Base-by-base conservation (phyloP, 495 filamentous ascomycete species). In the Xylaria cubensis region DNA sequence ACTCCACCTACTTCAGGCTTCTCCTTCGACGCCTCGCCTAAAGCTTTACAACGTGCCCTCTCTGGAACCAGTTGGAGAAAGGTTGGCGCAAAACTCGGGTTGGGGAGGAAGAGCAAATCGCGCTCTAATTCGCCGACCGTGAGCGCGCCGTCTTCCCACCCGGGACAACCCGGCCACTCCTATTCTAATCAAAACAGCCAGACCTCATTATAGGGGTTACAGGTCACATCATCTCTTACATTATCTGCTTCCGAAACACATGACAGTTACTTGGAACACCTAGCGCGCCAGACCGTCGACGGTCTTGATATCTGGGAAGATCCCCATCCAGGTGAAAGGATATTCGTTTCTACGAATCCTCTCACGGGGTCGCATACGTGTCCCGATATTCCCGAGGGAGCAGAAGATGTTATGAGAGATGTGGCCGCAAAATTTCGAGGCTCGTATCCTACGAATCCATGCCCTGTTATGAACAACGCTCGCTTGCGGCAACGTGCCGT, bases 1-100 rank as follows among this genome's bases (percentile, higher is more conserved):
- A 95, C 94, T 6, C 94, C 94, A 10, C 93, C 94, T 7, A 92
- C 90, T 26, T 86, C 85, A 0, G 84, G 89, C 83, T 88, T 78
- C 85, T 88, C 80, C 73, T 88, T 81, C 80, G 83, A 75, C 75
- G 83, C 79, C 72, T 86, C 77, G 59, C 89, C 75, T 55, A 83
- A 72, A 74, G 85, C 77, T 83, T 84, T 84, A 78, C 91, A 85
- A 21, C 77, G 81, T 42, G 83, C 76, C 79, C 85, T 83, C 74
- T 82, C 78, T 82, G 88, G 75, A n/a, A 89, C 83, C 71, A 84
- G 88, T 69, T 97, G 93, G 93, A 96, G 94, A 84, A 95, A 94
- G 82, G 92, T 95, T 89, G 89, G 92, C 12, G 90, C 89, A 65
- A 93, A 91, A 80, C 80, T 97, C 32, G 91, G 92, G 4, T 89